A percentile compares a stretch with the other conserved stretches of the same genome.
phyloP scores from a whole-genome alignment of 1,284 basidiomycete genomes.

The Trichosporon ovoides region DNA sequence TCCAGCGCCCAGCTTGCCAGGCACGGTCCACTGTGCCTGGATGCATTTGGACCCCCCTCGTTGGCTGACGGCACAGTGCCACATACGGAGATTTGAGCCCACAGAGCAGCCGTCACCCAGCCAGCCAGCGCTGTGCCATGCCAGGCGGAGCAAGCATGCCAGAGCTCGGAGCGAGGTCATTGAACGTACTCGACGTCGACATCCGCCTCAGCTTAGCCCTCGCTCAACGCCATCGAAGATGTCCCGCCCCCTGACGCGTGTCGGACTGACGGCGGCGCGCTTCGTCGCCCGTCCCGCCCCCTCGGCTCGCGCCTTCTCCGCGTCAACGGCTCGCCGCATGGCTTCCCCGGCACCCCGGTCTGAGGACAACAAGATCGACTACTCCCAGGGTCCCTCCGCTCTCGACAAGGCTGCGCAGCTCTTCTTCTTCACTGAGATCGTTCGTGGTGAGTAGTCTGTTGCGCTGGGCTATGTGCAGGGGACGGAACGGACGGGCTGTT shows the following conservation, averaged over 20 bases:
- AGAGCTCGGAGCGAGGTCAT: too few species aligned
- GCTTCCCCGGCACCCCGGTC: background rate
- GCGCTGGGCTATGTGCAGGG: background rate
- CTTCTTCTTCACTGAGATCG: conserved; percentile 98
- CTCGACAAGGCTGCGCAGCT: conserved; percentile 92
- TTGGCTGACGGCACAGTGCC: too few species aligned
- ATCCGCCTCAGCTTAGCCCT: background rate
- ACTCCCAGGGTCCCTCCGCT: conserved; percentile 67
- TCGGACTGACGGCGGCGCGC: conserved; percentile 14
- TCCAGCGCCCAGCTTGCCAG: too few species aligned
- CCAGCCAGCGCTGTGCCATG: too few species aligned
- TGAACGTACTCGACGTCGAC: background rate
- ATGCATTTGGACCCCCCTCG: too few species aligned
- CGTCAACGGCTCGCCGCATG: background rate
- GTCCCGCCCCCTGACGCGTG: conserved; percentile 23
- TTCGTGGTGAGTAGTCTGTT: conserved; percentile 63
- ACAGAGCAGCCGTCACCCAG: too few species aligned
- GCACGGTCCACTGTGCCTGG: too few species aligned
- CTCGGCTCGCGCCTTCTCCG: conserved; percentile 13
- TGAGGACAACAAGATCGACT: conserved; percentile 32
- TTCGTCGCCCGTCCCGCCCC: conserved; percentile 5
- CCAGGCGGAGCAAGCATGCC: background rate
- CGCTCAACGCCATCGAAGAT: background rate
- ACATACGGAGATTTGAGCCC: too few species aligned
- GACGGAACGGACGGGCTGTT: background rate